These are phyloP conservation scores for Dryadomyces quercus-mongolicae DNA, from an alignment of 2,329 filamentous ascomycete genomes.

Conservation along the genomic window DNA sequence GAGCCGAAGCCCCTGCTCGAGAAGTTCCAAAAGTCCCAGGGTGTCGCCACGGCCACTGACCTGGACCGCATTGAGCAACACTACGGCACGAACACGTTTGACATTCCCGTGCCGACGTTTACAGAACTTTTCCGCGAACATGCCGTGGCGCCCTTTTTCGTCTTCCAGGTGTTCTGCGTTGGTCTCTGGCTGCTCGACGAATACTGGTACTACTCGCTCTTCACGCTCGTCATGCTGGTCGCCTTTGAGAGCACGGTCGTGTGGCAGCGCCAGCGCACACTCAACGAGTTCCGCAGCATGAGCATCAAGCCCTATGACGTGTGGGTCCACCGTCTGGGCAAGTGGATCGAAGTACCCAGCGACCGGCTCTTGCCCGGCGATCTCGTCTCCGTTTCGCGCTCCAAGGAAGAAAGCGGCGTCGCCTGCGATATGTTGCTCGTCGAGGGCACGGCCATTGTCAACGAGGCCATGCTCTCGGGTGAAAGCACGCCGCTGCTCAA, in stretches of 20 bases:
- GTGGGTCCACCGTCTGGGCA: slow-evolving; percentile 76
- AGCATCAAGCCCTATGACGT: slow-evolving; percentile 97
- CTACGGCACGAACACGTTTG: slow-evolving; percentile 92
- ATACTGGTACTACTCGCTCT: slow-evolving; percentile 99
- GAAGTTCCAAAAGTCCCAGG: slow-evolving; percentile 68
- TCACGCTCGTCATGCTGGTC: slow-evolving; percentile 97
- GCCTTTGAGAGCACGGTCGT: slow-evolving; percentile 97
- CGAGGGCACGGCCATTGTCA: slow-evolving; percentile 92
- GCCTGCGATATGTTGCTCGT: slow-evolving; percentile 95
- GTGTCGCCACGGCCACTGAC: slow-evolving; percentile 62
- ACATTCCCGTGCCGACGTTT: slow-evolving; percentile 94
- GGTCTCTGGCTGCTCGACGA: slow-evolving; percentile 98
- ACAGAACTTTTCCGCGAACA: slow-evolving; percentile 96
- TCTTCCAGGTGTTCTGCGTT: slow-evolving; percentile 98
- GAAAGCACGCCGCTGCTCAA: slow-evolving; percentile 96
- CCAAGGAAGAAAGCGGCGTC: slow-evolving; percentile 93
- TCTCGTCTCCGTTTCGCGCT: slow-evolving; percentile 80
- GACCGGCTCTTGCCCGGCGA: slow-evolving; percentile 90
- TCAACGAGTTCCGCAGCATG: slow-evolving; percentile 97
- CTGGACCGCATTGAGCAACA: slow-evolving; percentile 74
- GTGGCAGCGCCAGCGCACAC: slow-evolving; percentile 92
- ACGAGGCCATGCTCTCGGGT: slow-evolving; percentile 97
- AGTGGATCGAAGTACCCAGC: slow-evolving; percentile 80
- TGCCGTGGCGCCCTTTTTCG: slow-evolving; percentile 96
- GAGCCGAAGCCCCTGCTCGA: slow-evolving; percentile 72